Evolutionary conservation across 2,329 filamentous ascomycete species (phyloP), one percentile per base, ranked within the genome.

Genomic region (Colletotrichum costaricense): DNA sequence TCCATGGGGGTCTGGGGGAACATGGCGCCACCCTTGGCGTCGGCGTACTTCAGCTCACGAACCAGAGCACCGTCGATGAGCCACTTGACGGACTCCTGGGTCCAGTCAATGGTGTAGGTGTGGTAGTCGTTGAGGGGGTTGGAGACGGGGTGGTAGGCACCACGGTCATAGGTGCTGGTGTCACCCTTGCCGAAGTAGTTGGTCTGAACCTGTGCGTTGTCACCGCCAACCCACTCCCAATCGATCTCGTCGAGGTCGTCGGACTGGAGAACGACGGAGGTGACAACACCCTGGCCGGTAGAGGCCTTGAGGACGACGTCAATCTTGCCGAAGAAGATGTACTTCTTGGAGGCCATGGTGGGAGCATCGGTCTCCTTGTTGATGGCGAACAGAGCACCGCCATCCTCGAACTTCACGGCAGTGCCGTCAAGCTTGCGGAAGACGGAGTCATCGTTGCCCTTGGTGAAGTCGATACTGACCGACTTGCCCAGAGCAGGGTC

Each of bases 251-350:
- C 96, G 35, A 98, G 89, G 79, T 93, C 91, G 79, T 98, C 95
- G 2, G 95, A 98, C 86, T 98, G 93, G 76, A 99, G 86, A 55
- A 98, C 95, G 54, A 94, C 89, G 76, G 93, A 95, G 85, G 95
- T 98, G 75, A 99, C 94, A 76, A 99, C 93, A 76, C 97, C 97
- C 7, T 87, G 87, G 56, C 96, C 97, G 3, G 93, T 89, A 30
- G 97, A 93, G 52, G 93, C 93, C 83, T 95, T 93, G 80, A 97
- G 86, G 35, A 90, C 90, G 74, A 95, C 91, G 67, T 97, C 93
- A 78, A 98, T 90, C 79, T 92, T 92, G 75, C 97, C 97, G 82
- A 98, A 98, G 94, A 98, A 98, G 82, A 99, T 94, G 88, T 97
- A 98, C 89, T 95, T 95, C 79, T 91, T 88, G 69, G 90, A 90